Conservation (phyloP, 2,329 filamentous ascomycete species). For the Fusarium domesticum region DNA sequence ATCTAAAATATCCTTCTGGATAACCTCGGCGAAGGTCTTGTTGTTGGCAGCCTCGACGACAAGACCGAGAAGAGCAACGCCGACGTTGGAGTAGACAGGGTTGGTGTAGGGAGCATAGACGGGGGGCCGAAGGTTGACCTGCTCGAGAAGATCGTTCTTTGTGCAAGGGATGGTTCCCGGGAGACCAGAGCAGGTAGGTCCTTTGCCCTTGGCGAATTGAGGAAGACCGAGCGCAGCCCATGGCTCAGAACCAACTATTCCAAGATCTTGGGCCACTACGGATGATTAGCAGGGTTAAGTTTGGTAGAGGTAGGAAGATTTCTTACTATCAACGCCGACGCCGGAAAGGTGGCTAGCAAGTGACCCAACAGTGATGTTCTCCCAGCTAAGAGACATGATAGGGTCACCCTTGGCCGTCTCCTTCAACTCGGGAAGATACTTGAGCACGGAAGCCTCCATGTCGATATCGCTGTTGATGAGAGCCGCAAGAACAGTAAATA, state of each 20-base stretch:
- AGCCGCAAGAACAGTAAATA: constrained; percentile 33
- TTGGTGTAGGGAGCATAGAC: constrained; percentile 42
- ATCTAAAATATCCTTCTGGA: constrained; percentile 40
- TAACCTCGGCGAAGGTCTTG: constrained; percentile 38
- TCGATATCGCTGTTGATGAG: constrained; percentile 31
- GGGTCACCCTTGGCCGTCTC: constrained; percentile 25
- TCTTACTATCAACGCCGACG: constrained; percentile 37
- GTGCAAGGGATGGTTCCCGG: constrained; percentile 33
- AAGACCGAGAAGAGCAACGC: constrained; percentile 43
- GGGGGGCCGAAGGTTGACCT: constrained; percentile 33
- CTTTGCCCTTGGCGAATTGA: constrained; percentile 26
- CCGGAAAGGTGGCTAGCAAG: constrained; percentile 47
- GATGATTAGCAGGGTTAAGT: neutral
- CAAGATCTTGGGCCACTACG: constrained; percentile 35
- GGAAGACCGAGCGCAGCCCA: constrained; percentile 36
- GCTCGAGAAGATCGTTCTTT: constrained; percentile 27
- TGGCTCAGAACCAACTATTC: constrained; percentile 20
- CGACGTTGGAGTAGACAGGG: constrained; percentile 50
- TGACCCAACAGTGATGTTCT: constrained; percentile 45
- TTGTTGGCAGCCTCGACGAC: constrained; percentile 45
- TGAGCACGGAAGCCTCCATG: constrained; percentile 42
- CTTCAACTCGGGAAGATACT: constrained; percentile 42
- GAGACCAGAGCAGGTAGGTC: constrained; percentile 36
- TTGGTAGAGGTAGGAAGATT: neutral
- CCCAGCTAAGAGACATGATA: constrained; percentile 41